Percentiles rank a stretch among this genome's conserved stretches.
Evolutionary conservation across 1,284 basidiomycete species (phyloP).

Genomic region (Trichosporon ovoides): DNA sequence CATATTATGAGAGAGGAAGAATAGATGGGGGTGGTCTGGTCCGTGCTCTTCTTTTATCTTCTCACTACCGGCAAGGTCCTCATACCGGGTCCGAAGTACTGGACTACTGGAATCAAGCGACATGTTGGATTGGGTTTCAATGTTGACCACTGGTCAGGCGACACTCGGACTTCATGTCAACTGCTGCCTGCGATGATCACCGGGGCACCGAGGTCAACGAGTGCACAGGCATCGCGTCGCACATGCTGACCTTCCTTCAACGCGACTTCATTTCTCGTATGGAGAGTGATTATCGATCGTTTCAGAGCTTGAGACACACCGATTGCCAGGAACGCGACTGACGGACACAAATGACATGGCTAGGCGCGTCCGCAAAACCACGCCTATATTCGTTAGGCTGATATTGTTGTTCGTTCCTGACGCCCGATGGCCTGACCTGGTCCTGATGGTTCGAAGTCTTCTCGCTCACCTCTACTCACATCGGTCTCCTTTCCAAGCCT

Average conservation of each 20-base stretch:
- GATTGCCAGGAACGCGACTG: not conserved
- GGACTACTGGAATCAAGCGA: no score
- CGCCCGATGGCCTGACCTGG: not conserved
- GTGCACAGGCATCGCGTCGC: not conserved
- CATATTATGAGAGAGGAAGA: not conserved
- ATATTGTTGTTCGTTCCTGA: conserved; percentile 4
- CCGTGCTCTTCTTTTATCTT: not conserved
- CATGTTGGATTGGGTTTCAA: no score
- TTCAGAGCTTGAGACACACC: not conserved
- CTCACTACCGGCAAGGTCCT: not conserved
- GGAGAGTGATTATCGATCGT: not conserved
- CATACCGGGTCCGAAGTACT: not conserved
- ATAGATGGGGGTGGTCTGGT: not conserved
- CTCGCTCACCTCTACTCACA: not conserved
- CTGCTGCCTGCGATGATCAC: no score
- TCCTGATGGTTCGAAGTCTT: not conserved
- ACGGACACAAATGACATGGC: conserved; percentile 1
- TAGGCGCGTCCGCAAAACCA: not conserved
- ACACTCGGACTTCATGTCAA: no score
- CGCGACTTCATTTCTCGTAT: no score
- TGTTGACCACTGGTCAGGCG: no score
- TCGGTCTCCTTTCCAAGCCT: not conserved
- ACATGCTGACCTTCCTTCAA: no score
- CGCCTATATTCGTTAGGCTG: conserved; percentile 2
- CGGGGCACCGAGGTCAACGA: no score